Conservation (phyloP, 257 asterid species). For the Voacanga thouarsii region DNA sequence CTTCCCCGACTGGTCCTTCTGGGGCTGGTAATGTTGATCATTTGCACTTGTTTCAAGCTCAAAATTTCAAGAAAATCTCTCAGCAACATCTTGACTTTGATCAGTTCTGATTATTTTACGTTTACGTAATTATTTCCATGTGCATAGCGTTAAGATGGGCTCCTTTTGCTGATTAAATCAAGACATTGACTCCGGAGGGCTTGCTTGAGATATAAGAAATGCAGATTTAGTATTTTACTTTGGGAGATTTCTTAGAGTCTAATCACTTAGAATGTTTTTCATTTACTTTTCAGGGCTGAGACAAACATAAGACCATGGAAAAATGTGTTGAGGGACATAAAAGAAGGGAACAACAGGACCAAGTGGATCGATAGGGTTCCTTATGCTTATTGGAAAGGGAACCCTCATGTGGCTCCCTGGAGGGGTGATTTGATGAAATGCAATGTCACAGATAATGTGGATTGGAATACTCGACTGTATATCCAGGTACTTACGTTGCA, state of each 20-base stretch:
- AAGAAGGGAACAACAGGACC: constrained; percentile 60
- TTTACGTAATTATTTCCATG: background rate
- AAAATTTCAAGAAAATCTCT: background rate
- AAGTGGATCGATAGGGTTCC: constrained; percentile 84
- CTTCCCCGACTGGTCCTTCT: constrained; percentile 90
- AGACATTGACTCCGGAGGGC: background rate
- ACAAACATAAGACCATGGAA: constrained; percentile 85
- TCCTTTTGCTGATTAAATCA: background rate
- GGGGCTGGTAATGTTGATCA: constrained; percentile 76
- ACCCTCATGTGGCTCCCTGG: constrained; percentile 65
- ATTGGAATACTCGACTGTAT: constrained; percentile 73
- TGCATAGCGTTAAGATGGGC: background rate
- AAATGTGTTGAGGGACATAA: constrained; percentile 49
- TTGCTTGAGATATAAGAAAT: background rate
- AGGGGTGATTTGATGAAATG: constrained; percentile 74
- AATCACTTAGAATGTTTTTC: background rate
- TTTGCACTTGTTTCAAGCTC: background rate
- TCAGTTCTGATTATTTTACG: too few relatives aligned
- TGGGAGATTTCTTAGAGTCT: background rate
- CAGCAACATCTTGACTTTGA: too few relatives aligned
- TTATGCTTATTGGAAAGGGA: constrained; percentile 92
- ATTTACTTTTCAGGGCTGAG: constrained; percentile 62
- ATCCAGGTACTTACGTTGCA: constrained; percentile 38
- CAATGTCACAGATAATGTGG: constrained; percentile 54
- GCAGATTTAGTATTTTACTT: background rate